phyloP scores from a whole-genome alignment of 345 rosid genomes.

The Brassica carinata region DNA sequence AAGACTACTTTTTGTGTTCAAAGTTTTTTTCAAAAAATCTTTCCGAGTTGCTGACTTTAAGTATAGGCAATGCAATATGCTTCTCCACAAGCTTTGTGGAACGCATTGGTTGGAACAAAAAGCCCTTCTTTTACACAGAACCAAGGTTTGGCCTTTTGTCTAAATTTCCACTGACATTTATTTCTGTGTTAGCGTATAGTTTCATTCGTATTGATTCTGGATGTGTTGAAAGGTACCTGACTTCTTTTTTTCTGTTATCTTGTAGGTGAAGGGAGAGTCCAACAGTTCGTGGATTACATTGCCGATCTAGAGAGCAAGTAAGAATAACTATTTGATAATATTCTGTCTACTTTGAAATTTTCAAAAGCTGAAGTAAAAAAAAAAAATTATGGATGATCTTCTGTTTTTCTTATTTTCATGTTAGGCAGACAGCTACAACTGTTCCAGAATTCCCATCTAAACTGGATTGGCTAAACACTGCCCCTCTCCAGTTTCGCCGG shows the following conservation, averaged over 20 bases:
- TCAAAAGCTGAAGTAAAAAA: not conserved
- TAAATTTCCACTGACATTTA: not conserved
- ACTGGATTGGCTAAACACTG: constrained; percentile 90
- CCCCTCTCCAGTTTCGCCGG: constrained; percentile 82
- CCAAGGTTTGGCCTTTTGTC: constrained; percentile 43
- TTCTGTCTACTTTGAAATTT: not conserved
- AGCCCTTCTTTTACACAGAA: constrained; percentile 52
- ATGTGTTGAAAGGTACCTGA: constrained; percentile 13
- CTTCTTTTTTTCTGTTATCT: not conserved
- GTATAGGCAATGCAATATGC: constrained; percentile 89
- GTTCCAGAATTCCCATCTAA: constrained; percentile 88
- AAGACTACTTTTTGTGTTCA: not conserved
- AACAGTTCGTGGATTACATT: constrained; percentile 72
- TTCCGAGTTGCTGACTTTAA: constrained; percentile 18
- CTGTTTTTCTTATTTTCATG: constrained; percentile 16
- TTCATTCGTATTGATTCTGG: not conserved
- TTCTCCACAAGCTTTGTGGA: constrained; percentile 91
- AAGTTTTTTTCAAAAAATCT: not conserved
- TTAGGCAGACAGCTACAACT: constrained; percentile 61
- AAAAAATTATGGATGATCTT: not conserved
- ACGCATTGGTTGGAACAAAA: constrained; percentile 63
- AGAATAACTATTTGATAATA: constrained; percentile 18
- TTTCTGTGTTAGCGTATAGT: not conserved
- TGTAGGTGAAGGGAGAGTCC: constrained; percentile 66
- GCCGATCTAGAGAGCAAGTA: constrained; percentile 79